These are phyloP conservation scores for Paecilomyces fulvus DNA, from an alignment of 2,329 filamentous ascomycete genomes.

Conservation along the genomic window DNA sequence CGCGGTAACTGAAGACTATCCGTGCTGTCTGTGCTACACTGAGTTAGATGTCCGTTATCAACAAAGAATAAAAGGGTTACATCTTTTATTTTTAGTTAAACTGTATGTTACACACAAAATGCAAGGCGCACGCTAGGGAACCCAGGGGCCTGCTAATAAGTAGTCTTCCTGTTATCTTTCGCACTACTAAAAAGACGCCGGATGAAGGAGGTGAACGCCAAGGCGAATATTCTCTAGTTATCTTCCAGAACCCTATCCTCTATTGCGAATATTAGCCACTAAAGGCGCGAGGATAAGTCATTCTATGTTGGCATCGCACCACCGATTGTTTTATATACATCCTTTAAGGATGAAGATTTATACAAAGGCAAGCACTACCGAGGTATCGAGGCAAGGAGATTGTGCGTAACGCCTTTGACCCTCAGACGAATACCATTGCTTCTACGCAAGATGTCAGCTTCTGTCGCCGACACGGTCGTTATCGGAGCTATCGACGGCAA, in stretches of 20 bases:
- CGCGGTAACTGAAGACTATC: neutral
- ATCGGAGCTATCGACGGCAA: neutral
- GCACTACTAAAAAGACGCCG: neutral
- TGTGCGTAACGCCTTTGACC: neutral
- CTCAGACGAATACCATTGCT: neutral
- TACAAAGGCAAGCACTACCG: neutral
- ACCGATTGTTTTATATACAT: neutral
- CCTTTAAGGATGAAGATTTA: neutral
- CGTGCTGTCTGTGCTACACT: too few species aligned
- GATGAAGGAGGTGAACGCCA: neutral
- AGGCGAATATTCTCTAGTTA: neutral
- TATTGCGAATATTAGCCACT: neutral
- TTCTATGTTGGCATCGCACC: neutral
- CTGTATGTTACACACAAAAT: neutral
- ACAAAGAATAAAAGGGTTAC: neutral
- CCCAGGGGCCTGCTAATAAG: neutral
- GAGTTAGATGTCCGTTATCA: neutral
- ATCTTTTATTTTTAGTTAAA: neutral
- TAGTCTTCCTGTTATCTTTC: neutral
- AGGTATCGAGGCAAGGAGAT: neutral
- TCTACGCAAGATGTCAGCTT: neutral
- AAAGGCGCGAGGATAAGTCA: neutral
- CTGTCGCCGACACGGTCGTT: neutral
- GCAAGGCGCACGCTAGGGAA: neutral
- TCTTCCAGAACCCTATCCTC: neutral